Evolutionary conservation across 2,329 filamentous ascomycete genomes (phyloP), one percentile per base, ranked within the genome.

Genomic region (Cercospora sesami): DNA sequence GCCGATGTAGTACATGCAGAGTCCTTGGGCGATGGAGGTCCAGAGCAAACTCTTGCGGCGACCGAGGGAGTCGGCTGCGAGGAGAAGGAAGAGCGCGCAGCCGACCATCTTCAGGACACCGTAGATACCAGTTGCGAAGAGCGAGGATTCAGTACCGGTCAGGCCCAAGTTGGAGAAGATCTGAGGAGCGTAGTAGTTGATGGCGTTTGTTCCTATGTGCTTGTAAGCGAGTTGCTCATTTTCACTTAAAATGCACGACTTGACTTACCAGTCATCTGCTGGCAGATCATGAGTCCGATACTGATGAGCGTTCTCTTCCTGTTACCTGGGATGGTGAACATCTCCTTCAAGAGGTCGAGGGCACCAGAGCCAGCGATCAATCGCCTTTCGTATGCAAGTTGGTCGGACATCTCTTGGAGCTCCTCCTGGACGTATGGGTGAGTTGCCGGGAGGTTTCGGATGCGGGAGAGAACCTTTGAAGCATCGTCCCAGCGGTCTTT

Each of bases 121-220:
- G 75, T 92, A 92, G 71, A 92, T 86, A 48, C 90, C 90, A 0
- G 90, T 92, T 4, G 90, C 89, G 76, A 92, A 91, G 26, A 92
- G 85, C 18, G 86, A 86, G 48, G 85, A 83, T 45, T 84, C 78
- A 5, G 84, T 87, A 12, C 82, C 84, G 0, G 75, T 80, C 65
- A 92, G 83, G 18, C 90, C 90, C 2, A 92, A 82, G 72, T 87
- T 84, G 55, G 81, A 80, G 80, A 92, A 92, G 73, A 92, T 91
- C 65, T 86, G 84, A 0, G 90, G 90, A 31, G 73, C 72, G 64
- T 76, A 91, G 80, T 90, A 90, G 77, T 90, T 87, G 5, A 90
- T 84, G 0, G 86, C 85, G 67, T 87, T 87, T 16, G 26, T 64
- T 33, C 39, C 48, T 53, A 18, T 36, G 5, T 18, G 16, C 6